Percentiles rank a stretch among this genome's conserved stretches.
Evolutionary conservation across 331 rosid species (phyloP).

Genomic region (Prunus yedoensis): DNA sequence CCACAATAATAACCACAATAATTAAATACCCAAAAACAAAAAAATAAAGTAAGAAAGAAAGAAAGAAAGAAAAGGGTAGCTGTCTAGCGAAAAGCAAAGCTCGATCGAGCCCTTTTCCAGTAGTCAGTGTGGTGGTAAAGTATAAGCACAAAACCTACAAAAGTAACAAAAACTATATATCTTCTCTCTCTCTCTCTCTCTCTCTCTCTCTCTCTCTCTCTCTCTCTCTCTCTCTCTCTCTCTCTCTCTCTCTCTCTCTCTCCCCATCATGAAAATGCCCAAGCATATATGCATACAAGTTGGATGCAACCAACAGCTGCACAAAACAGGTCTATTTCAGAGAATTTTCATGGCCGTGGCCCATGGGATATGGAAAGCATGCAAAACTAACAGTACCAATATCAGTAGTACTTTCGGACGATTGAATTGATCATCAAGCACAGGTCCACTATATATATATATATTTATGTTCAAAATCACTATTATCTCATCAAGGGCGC

Average conservation of each 20-base stretch:
- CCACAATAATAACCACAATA: slow-evolving; percentile 36
- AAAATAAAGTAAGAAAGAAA: not conserved
- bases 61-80: slow-evolving; percentile 8
- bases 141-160: not conserved
- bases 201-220: not conserved
- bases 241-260: not conserved
- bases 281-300: not conserved
- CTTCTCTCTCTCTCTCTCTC: not conserved
- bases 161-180: not conserved
- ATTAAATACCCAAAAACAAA: slow-evolving; percentile 14
- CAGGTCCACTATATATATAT: not conserved
- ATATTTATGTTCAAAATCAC: not conserved
- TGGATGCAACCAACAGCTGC: slow-evolving; percentile 11
- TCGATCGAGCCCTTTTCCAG: not conserved
- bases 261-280: slow-evolving; percentile 5
- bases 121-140: slow-evolving; percentile 7
- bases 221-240: not conserved
- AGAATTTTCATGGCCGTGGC: slow-evolving; percentile 8
- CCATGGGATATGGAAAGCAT: not conserved
- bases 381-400: slow-evolving; percentile 7
- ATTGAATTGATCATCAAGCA: not conserved
- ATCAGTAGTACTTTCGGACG: not conserved
- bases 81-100: not conserved
- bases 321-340: not conserved
- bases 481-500: not conserved